phyloP scores from a whole-genome alignment of 163 green algal genomes.

The Scenedesmus sp. region DNA sequence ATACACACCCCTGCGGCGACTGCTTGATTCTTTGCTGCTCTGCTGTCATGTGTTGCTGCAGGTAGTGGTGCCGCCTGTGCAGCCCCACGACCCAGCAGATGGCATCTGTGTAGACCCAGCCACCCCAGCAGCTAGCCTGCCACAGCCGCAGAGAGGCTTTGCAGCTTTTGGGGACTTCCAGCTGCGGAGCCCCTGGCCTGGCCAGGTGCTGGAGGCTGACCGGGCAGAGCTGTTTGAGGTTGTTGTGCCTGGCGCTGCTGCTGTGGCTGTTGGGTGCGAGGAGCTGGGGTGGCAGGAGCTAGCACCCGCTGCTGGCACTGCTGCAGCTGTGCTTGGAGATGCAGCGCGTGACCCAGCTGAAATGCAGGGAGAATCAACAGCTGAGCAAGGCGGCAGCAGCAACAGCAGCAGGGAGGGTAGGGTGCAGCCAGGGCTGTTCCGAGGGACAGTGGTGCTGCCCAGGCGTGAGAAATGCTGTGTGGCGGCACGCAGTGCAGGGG shows the following conservation, averaged over 20 bases:
- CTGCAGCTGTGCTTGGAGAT: not conserved
- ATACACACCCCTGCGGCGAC: too few species aligned
- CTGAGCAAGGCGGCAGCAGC: not conserved
- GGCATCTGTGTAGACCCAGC: constrained; percentile 14
- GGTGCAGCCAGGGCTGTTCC: not conserved
- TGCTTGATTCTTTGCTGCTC: too few species aligned
- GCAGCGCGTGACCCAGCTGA: not conserved
- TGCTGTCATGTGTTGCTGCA: constrained; percentile 1
- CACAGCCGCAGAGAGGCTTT: not conserved
- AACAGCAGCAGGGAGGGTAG: not conserved
- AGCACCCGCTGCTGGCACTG: not conserved
- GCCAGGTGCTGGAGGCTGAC: constrained; percentile 51
- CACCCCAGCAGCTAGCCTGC: not conserved
- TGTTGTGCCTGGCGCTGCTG: constrained; percentile 8
- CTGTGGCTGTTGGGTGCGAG: constrained; percentile 48
- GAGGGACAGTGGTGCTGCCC: constrained; percentile 20
- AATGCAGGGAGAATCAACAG: not conserved
- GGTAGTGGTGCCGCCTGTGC: constrained; percentile 24
- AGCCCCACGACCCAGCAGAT: constrained; percentile 14
- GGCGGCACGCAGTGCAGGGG: not conserved
- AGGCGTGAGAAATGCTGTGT: constrained; percentile 24
- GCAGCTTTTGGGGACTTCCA: constrained; percentile 8
- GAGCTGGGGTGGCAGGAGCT: constrained; percentile 26
- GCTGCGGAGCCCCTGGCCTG: constrained; percentile 21
- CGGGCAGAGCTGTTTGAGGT: constrained; percentile 49